phyloP scores from a whole-genome alignment of 371 early-diverging fungal species.

The Rhizoclosmatium hyalinum region DNA sequence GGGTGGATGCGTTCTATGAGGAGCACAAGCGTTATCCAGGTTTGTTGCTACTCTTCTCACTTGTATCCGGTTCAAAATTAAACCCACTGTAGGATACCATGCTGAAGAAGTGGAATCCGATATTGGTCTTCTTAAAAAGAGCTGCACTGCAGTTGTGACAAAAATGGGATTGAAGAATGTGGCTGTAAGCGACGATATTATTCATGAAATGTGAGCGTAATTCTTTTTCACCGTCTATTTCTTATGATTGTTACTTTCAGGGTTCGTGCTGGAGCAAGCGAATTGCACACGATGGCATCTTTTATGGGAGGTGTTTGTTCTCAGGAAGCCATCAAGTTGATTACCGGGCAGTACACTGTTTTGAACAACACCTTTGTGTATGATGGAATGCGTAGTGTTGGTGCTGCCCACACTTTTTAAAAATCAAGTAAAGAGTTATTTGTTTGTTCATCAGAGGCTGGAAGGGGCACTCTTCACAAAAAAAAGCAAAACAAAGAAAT shows the following conservation, averaged over 20 bases:
- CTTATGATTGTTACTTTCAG: slow-evolving; percentile 48
- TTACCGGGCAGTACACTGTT: slow-evolving; percentile 88
- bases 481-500: background rate
- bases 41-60: slow-evolving; percentile 2
- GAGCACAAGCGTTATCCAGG: slow-evolving; percentile 59
- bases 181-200: slow-evolving; percentile 44
- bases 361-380: slow-evolving; percentile 83
- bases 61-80: background rate
- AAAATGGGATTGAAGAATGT: slow-evolving; percentile 27
- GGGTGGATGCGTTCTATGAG: slow-evolving; percentile 72
- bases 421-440: background rate
- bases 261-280: slow-evolving; percentile 76
- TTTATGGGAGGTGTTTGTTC: slow-evolving; percentile 93
- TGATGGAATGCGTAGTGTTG: slow-evolving; percentile 75
- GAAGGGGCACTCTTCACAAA: background rate
- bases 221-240: slow-evolving; percentile 1
- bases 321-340: slow-evolving; percentile 93
- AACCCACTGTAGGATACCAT: slow-evolving; percentile 32
- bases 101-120: slow-evolving; percentile 45
- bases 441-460: too few relatives aligned
- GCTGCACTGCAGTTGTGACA: slow-evolving; percentile 17
- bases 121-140: slow-evolving; percentile 43
- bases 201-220: slow-evolving; percentile 56
- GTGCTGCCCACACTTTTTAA: slow-evolving; percentile 46
- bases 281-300: slow-evolving; percentile 85